Base-by-base conservation (phyloP, 495 filamentous ascomycete genomes). In the Astrothelium macrocarpum region DNA sequence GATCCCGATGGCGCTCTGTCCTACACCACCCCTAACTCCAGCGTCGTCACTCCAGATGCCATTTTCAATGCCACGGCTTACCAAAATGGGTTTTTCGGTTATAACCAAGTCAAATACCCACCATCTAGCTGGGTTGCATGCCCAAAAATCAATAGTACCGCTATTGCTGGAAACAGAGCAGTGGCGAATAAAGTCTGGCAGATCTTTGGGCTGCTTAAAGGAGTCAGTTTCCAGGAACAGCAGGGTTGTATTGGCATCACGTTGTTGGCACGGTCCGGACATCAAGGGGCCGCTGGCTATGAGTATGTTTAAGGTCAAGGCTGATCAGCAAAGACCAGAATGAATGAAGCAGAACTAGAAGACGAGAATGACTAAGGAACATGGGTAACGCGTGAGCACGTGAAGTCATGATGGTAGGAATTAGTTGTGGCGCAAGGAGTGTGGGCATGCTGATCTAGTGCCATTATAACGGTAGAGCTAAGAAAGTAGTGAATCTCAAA, bases 1-100 rank as follows among this genome's bases (percentile, higher is more conserved):
- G 62, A 14, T 16, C 45, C 62, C 49, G 53, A 56, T 31, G 62
- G 62, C 26, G 62, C 62, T 2, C 49, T 63, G 14, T 32, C 43
- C 1, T 63, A 14, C 29, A 58, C 62, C 18, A 16, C 23, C 20
- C 20, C 25, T 7, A 56, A 56, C 25, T 26, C 25, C 25, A 29
- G 49, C 49, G 25, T 11, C 9, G 16, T 16, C 16, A 20, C 49
- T 9, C 2, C 11, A 11, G 49, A 29, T 11, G 20, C 49, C 49
- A 16, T 56, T 20, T 16, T 56, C 49, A 56, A 56, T 29, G 49
- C 49, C 7, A 56, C 49, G 26, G 49, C 49, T 3, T 56, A 56
- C 25, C 49, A 56, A 16, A 25, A 56, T 29, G 49, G 49, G 9
- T 28, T 56, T n/a, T 56, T 56, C 25, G 25, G 11, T 5, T 56